These are phyloP conservation scores for Candida endomychidarum DNA, from an alignment of 805 yeast species.

Conservation along the genomic window DNA sequence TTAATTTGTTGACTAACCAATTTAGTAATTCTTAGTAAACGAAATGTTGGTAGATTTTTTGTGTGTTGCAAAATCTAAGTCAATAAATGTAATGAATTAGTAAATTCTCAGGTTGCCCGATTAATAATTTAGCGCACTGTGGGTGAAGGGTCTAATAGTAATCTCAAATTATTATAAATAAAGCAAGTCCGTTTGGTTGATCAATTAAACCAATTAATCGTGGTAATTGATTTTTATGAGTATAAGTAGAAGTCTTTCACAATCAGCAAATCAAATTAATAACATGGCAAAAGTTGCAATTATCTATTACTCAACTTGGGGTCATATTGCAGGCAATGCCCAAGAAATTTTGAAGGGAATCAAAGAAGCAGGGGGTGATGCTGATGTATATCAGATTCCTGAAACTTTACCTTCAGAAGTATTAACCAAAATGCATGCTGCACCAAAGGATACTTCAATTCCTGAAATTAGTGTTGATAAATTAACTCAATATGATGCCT, in stretches of 20 bases:
- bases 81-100: no score
- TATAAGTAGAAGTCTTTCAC: neutral
- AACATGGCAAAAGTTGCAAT: constrained; percentile 36
- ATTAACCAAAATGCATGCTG: constrained; percentile 58
- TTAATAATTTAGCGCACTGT: no score
- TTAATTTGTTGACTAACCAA: no score
- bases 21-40: no score
- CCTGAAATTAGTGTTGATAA: constrained; percentile 65
- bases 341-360: constrained; percentile 67
- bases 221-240: neutral
- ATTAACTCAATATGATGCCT: constrained; percentile 69
- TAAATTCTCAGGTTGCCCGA: no score
- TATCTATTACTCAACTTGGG: constrained; percentile 69
- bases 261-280: neutral
- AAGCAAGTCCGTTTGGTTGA: neutral
- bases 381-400: constrained; percentile 69
- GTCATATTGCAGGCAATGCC: constrained; percentile 71
- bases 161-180: no score
- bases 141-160: no score
- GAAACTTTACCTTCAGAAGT: constrained; percentile 70
- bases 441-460: constrained; percentile 39
- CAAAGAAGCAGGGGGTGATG: constrained; percentile 62
- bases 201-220: neutral
- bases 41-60: no score
- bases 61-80: no score